Percentiles rank a stretch among this genome's conserved stretches.
Evolutionary conservation across 2,329 filamentous ascomycete genomes (phyloP).

Genomic region (Lasiodiplodia theobromae): DNA sequence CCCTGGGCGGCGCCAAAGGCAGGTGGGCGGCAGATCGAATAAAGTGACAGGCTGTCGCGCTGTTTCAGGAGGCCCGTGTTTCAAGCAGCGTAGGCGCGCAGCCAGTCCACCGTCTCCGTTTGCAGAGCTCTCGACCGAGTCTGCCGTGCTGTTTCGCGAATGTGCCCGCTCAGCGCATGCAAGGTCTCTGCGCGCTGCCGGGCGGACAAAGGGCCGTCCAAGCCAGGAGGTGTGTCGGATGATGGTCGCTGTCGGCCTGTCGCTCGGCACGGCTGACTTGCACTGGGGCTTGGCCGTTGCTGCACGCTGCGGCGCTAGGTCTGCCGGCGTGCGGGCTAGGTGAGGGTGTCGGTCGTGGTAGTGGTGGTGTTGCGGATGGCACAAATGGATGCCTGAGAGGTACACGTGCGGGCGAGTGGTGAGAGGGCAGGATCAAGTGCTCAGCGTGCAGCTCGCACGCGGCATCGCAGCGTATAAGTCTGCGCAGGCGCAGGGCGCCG

Average conservation of each 20-base stretch:
- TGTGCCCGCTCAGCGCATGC: conserved; percentile 21
- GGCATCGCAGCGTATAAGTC: conserved; percentile 1
- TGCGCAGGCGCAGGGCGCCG: not conserved
- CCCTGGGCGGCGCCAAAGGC: conserved; percentile 23
- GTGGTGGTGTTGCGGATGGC: conserved; percentile 11
- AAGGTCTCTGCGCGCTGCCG: conserved; percentile 24
- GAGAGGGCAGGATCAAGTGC: not conserved
- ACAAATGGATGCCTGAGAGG: not conserved
- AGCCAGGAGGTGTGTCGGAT: conserved; percentile 27
- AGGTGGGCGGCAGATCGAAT: conserved; percentile 21
- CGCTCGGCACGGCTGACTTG: not conserved
- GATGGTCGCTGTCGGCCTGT: conserved; percentile 16
- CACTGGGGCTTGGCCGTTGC: conserved; percentile 12
- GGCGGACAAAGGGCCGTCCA: conserved; percentile 21
- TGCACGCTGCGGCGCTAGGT: not conserved
- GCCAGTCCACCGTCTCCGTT: conserved; percentile 17
- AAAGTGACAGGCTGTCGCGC: conserved; percentile 27
- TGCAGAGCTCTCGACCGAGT: conserved; percentile 19
- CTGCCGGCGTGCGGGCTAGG: not conserved
- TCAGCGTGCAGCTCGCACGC: not conserved
- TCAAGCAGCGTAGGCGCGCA: conserved; percentile 17
- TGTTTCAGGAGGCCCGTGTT: conserved; percentile 28
- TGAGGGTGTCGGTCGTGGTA: not conserved
- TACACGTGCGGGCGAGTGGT: conserved; percentile 17
- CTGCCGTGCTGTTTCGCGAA: conserved; percentile 27